Evolutionary conservation across 2,329 filamentous ascomycete species (phyloP), one percentile per base, ranked within the genome.

Genomic region (Fonsecaea erecta): DNA sequence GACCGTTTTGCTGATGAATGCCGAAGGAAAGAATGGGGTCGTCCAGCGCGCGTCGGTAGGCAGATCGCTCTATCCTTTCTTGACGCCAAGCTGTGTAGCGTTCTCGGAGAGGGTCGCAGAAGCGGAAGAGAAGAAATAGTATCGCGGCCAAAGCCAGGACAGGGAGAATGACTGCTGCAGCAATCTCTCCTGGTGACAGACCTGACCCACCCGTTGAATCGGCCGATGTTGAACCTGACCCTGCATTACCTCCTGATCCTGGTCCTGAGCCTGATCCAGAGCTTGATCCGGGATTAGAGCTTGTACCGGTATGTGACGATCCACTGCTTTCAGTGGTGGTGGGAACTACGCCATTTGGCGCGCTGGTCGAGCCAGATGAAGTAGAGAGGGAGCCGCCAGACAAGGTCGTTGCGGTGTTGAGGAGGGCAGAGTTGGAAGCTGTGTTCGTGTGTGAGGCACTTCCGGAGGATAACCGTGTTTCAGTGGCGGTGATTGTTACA

Each of bases 1-100:
- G 43, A 32, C 34, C 51, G 18, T 21, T 35, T 32, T 59, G 54
- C 26, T 65, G 56, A 16, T 51, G 57, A 28, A 54, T 51, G 18
- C 63, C 63, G 28, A 64, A 65, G 30, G 65, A 60, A 21, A 67
- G 55, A 18, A 69, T 30, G 0, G 69, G 67, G 26, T 69, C 69
- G 55, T 70, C 66, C 12, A 71, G 59, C 1, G 63, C 64, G 43
- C 65, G 56, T 1, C 69, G 55, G 62, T 71, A 71, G 14, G 63
- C 61, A 1, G 63, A 53, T n/a, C 54, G n/a, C 16, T 71, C 62
- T n/a, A 61, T 56, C 32, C 68, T 51, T 40, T 55, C 8, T 51
- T 63, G 58, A 5, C 62, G 62, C 66, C 68, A 71, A 21, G 48
- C 52, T 12, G 34, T 43, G 30, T 64, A 63, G 18, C 58, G 58